phyloP scores from a whole-genome alignment of 306 rosid species.

The Cucurbita moschata region DNA sequence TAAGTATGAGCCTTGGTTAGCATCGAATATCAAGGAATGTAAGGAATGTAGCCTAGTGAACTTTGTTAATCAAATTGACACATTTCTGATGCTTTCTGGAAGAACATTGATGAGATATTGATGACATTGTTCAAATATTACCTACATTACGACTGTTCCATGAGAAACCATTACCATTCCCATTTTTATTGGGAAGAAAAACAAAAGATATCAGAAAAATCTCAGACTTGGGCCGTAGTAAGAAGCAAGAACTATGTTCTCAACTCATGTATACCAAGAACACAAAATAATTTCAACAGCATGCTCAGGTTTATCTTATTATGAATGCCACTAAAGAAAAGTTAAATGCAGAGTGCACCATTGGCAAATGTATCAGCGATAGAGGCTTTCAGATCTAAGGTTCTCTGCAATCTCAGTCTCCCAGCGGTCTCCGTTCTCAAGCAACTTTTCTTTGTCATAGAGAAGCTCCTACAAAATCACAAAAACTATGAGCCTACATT shows the following conservation, averaged over 20 bases:
- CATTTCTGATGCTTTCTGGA: background rate
- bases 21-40: too few species aligned
- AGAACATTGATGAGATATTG: background rate
- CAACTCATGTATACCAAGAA: background rate
- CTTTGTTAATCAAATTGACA: too few species aligned
- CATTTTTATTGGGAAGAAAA: constrained; percentile 5
- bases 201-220: background rate
- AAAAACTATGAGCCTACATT: background rate
- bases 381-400: constrained; percentile 92
- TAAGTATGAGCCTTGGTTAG: too few species aligned
- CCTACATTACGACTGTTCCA: background rate
- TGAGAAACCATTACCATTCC: constrained; percentile 3
- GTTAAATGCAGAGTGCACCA: constrained; percentile 6
- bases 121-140: background rate
- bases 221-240: background rate
- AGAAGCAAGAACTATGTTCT: background rate
- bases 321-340: constrained; percentile 1
- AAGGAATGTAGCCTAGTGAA: too few species aligned
- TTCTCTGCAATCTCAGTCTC: constrained; percentile 97
- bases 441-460: constrained; percentile 96
- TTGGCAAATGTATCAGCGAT: constrained; percentile 42
- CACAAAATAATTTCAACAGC: constrained; percentile 8
- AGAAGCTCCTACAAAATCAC: constrained; percentile 66
- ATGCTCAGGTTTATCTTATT: constrained; percentile 20
- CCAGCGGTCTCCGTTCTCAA: constrained; percentile 98